Base-by-base conservation (phyloP, 2,329 filamentous ascomycete species). In the Fusarium circinatum region DNA sequence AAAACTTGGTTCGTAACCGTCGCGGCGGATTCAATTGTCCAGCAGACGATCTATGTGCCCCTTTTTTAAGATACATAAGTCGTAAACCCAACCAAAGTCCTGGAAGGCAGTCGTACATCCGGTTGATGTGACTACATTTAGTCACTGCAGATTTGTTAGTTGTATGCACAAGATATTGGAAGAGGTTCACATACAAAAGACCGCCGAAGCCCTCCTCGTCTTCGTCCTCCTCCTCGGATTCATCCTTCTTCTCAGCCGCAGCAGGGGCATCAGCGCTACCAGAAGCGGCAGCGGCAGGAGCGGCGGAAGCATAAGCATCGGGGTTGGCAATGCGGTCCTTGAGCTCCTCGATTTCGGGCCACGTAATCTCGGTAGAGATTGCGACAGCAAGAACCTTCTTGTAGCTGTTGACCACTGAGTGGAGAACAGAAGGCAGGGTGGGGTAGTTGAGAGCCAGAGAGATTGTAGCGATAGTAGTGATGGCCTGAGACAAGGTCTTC, bases 281-380 rank as follows among this genome's bases (percentile, higher is more conserved):
- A 64, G 90, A 87, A 68, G 87, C 88, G 65, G 91, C 88, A 65
- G 91, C 92, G 75, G 84, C 90, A 67, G 96, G 94, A 77, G 93
- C 94, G 77, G 95, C 88, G 55, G 94, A 84, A 76, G 96, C 96
- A 85, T 98, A 99, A 63, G 94, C 94, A 63, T 99, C 96, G 79
- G 97, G 97, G 91, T 99, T 98, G 87, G 94, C 94, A 82, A 99
- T 98, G 85, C 96, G 95, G 89, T 99, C 96, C 93, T 99, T 99
- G 88, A 99, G 93, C 87, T 98, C 90, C 82, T 97, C 92, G 82
- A 99, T 98, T 86, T 94, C 94, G 81, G 95, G 92, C 96, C 96
- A 99, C 86, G 91, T 92, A 90, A 92, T 93, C 78, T 97, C 95
- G 80, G 94, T 98, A 86, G 92, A 90, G 81, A 99, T 85, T 81